Evolutionary conservation across 148 eudicot genomes (phyloP), one percentile per base, ranked within the genome.

Genomic region (Arbutus unedo): DNA sequence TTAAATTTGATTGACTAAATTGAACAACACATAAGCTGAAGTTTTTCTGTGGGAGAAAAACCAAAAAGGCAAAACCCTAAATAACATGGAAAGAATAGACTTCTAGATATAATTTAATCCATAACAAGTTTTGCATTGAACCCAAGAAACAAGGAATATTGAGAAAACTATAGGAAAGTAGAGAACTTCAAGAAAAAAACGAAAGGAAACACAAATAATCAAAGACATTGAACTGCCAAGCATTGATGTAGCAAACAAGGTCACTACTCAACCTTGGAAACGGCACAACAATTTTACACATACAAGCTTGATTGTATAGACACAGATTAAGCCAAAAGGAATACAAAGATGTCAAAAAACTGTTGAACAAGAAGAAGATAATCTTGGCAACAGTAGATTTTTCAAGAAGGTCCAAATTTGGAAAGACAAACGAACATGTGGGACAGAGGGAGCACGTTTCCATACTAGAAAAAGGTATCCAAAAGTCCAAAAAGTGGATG

Each of bases 11-110:
- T 10, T 45, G 31, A 4, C 8, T 48, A 21, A 57, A 47, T 80
- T 76, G 45, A 75, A 53, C 23, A 53, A 75, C 77, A 50, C 72
- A 79, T 59, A 14, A 64, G 11, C 59, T 76, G 60, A 76, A 53
- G 47, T 21, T 48, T 31, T 1, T 48, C 19, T 18, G 10, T 13
- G 25, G 6, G 23, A 74, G 6, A 3, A 74, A 74, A 74, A 74
- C 54, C 48, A 43, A 48, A 19, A 74, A n/a, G 38, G 38, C 38
- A 31, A 31, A 31, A 31, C 67, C 67, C 23, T n/a, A 2, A 48
- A 74, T 31, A 31, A 47, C 15, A 48, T 0, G 50, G 23, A 23
- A 48, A 48, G 38, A 74, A 50, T 5, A 1, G 21, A 64, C 41
- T 10, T 31, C 21, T 15, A 49, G 1, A 31, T 31, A 31, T 31